Base-by-base conservation (phyloP, 352 stramenopile species). In the Phytophthora kernoviae region DNA sequence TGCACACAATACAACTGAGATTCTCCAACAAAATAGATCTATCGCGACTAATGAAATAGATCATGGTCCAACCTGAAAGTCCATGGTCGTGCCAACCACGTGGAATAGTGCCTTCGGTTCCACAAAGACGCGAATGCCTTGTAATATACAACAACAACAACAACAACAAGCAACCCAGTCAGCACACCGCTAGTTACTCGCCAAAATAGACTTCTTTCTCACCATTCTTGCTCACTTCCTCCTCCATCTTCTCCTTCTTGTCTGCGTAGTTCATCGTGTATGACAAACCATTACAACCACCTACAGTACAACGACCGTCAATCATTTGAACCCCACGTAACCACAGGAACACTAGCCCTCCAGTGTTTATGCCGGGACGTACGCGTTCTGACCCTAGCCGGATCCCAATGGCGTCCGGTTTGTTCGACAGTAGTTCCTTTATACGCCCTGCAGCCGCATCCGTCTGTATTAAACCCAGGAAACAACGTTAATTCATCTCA, bases 191-290 rank as follows among this genome's bases (percentile, higher is more conserved):
- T 26, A 5, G 15, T 42, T 8, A 21, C 36, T 12, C 65, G n/a
- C n/a, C 26, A 58, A 34, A 1, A 41, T 4, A 17, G 33, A 21
- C 48, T 51, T 42, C 5, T 27, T 40, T 2, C 58, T 61, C 42
- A 94, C 85, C 87, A 62, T 93, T 93, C 54, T 94, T 88, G 52
- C 69, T 78, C 66, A 99, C 96, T 78, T 97, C 90, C 61, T 98
- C 90, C 73, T 99, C 95, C 51, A 98, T 78, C 43, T 91, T 90
- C 45, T 96, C 87, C 60, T 96, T 94, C 72, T 98, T 96, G 51
- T 97, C 93, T 14, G 96, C 97, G 75, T 99, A 99, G 77, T 99
- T 99, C 73, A 99, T 94, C 14, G 97, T 99, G 77, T 99, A 99
- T 24, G 92, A 98, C 18, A 99, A 68, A 0, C 98, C 98, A 77